Evolutionary conservation across 352 stramenopile species (phyloP).

Genomic region (Phytopythium aichiense): DNA sequence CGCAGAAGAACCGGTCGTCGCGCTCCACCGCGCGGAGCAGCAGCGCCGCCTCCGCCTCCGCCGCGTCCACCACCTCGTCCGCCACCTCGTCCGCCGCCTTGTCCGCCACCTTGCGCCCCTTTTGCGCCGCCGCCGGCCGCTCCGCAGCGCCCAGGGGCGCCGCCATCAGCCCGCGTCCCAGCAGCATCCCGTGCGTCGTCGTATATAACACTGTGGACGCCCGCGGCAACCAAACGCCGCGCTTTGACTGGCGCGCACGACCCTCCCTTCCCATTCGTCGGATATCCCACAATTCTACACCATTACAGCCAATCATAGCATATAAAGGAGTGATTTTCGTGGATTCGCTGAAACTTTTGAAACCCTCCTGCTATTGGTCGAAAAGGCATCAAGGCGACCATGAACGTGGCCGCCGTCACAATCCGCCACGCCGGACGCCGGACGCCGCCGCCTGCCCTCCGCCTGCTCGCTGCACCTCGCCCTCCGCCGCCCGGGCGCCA

Average conservation of each 20-base stretch:
- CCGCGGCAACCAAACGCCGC: not conserved
- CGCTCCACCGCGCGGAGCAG: constrained; percentile 21
- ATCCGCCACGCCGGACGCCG: no score
- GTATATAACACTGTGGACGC: not conserved
- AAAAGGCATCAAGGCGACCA: no score
- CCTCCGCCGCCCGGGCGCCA: constrained; percentile 3
- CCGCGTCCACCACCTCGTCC: not conserved
- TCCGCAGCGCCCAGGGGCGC: constrained; percentile 11
- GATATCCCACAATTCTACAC: not conserved
- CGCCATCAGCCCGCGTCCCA: constrained; percentile 51
- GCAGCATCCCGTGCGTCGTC: constrained; percentile 33
- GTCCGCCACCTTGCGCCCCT: not conserved
- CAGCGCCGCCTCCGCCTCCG: constrained; percentile 12
- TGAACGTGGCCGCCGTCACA: no score
- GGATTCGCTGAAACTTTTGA: no score
- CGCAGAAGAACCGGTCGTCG: constrained; percentile 72
- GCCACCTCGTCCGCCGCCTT: constrained; percentile 14
- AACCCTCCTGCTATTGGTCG: no score
- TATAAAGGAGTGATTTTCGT: no score
- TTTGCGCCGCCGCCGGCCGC: not conserved
- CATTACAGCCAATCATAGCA: not conserved
- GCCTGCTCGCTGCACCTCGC: not conserved
- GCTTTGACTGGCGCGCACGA: constrained; percentile 13
- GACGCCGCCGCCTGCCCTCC: no score
- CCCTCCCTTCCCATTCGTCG: not conserved